phyloP scores from a whole-genome alignment of 2,329 filamentous ascomycete genomes.

The Talaromyces verruculosus region DNA sequence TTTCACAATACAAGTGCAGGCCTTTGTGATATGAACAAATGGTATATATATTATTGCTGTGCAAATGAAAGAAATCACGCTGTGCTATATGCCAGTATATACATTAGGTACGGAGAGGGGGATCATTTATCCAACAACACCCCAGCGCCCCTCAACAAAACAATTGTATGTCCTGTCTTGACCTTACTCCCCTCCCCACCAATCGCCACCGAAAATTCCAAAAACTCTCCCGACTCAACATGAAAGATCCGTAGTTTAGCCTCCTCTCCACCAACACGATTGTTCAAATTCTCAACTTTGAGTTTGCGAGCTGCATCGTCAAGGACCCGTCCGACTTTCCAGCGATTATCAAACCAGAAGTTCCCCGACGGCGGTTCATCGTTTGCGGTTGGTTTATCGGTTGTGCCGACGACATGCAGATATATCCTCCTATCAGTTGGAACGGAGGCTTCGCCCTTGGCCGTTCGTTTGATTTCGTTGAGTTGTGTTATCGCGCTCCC shows the following conservation, averaged over 20 bases:
- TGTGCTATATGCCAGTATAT: not conserved
- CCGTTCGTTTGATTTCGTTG: constrained; percentile 77
- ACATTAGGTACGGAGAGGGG: not conserved
- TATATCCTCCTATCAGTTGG: constrained; percentile 84
- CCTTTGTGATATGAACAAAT: not conserved
- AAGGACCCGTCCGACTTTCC: constrained; percentile 74
- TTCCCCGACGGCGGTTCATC: constrained; percentile 74
- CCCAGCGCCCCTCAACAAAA: constrained; percentile 81
- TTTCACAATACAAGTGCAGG: not conserved
- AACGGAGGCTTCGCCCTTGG: constrained; percentile 85
- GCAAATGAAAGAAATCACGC: not conserved
- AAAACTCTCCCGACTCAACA: constrained; percentile 79
- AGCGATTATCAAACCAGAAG: constrained; percentile 79
- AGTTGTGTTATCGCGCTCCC: constrained; percentile 64
- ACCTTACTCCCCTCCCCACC: constrained; percentile 58
- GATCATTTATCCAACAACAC: constrained; percentile 49
- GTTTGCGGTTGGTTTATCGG: constrained; percentile 71
- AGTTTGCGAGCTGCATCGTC: constrained; percentile 47
- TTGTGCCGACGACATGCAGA: constrained; percentile 84
- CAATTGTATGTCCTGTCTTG: constrained; percentile 83
- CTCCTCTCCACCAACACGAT: constrained; percentile 51
- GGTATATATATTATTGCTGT: not conserved
- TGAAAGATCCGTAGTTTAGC: constrained; percentile 86
- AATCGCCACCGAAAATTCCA: constrained; percentile 87
- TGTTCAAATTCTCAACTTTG: constrained; percentile 49